Conservation (phyloP, 1,284 basidiomycete genomes). For the Rhodofomes roseus region DNA sequence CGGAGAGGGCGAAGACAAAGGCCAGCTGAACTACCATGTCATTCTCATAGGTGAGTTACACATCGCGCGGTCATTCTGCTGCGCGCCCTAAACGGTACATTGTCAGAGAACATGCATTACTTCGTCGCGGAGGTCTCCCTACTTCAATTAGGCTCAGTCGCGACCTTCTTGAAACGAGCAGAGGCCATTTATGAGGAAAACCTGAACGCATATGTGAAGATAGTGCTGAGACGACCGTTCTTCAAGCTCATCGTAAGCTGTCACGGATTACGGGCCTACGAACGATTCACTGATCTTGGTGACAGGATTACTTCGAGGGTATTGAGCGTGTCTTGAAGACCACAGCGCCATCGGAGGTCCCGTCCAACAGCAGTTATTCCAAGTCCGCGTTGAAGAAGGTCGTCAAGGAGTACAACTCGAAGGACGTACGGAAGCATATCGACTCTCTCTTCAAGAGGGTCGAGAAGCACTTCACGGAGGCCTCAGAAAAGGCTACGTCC, state of each 20-base stretch:
- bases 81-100: too few relatives aligned
- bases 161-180: conserved; percentile 69
- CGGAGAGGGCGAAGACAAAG: conserved; percentile 90
- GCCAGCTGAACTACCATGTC: conserved; percentile 94
- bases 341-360: conserved; percentile 78
- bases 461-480: conserved; percentile 92
- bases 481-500: conserved; percentile 58
- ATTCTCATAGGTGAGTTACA: conserved; percentile 85
- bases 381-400: conserved; percentile 80
- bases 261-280: too few relatives aligned
- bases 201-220: conserved; percentile 79
- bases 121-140: conserved; percentile 81
- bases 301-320: conserved; percentile 91
- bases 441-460: conserved; percentile 89
- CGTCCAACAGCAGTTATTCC: conserved; percentile 75
- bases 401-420: conserved; percentile 81
- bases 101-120: conserved; percentile 93
- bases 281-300: background rate
- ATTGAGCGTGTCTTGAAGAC: conserved; percentile 84
- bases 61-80: too few relatives aligned
- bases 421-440: conserved; percentile 85
- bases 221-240: conserved; percentile 85
- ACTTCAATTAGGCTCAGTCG: conserved; percentile 66
- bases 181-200: conserved; percentile 88
- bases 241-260: conserved; percentile 78